Evolutionary conservation across 1,139 yeast genomes (phyloP).

Genomic region (Magnusiomyces clavatus): DNA sequence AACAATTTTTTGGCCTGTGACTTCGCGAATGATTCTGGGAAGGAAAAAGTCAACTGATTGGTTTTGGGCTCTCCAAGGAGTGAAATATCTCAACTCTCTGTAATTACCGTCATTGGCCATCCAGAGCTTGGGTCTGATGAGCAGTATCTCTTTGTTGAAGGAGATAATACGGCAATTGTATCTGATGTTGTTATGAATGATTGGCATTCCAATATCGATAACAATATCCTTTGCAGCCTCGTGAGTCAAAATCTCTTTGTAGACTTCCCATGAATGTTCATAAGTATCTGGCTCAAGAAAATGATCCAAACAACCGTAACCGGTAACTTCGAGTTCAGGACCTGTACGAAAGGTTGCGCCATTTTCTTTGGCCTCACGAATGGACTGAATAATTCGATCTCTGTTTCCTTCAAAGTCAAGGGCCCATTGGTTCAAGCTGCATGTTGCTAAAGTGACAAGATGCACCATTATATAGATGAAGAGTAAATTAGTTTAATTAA

Average conservation of each 20-base stretch:
- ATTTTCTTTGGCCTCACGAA: constrained; percentile 59
- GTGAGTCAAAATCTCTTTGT: constrained; percentile 61
- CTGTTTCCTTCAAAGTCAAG: constrained; percentile 95
- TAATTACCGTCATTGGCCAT: constrained; percentile 97
- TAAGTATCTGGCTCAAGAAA: constrained; percentile 84
- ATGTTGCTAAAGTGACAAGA: constrained; percentile 49
- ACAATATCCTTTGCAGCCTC: constrained; percentile 65
- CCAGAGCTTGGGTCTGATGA: constrained; percentile 87
- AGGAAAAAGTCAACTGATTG: constrained; percentile 63
- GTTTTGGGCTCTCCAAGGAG: constrained; percentile 83
- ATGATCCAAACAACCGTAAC: constrained; percentile 90
- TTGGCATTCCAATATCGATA: constrained; percentile 91
- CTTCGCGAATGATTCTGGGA: constrained; percentile 54
- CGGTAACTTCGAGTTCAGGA: constrained; percentile 91
- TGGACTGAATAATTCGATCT: constrained; percentile 79
- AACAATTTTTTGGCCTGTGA: constrained; percentile 44
- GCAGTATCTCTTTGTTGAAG: constrained; percentile 64
- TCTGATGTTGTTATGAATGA: constrained; percentile 76
- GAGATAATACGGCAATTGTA: constrained; percentile 88
- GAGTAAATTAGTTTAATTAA: neutral
- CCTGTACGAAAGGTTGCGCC: constrained; percentile 89
- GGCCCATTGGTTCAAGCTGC: constrained; percentile 94
- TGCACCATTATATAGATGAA: constrained; percentile 38
- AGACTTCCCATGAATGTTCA: constrained; percentile 92
- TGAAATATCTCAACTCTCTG: constrained; percentile 93